Percentiles rank a stretch among this genome's conserved stretches.
phyloP scores from a whole-genome alignment of 306 rosid genomes.

The Vigna radiata region DNA sequence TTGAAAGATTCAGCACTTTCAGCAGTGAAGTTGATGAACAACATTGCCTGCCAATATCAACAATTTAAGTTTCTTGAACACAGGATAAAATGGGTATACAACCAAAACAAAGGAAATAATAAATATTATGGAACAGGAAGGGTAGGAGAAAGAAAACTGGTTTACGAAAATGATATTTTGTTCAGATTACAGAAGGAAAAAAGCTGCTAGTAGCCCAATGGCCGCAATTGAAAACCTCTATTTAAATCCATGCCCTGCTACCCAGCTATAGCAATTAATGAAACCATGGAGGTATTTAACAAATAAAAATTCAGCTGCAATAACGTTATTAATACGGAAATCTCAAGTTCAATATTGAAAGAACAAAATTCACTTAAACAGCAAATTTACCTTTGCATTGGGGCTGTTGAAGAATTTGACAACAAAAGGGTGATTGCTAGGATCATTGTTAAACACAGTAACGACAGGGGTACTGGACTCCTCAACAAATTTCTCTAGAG shows the following conservation, averaged over 20 bases:
- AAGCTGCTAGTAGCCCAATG: neutral
- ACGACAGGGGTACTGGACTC: conserved; percentile 66
- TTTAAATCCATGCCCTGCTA: neutral
- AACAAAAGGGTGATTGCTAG: conserved; percentile 72
- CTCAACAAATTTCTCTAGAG: conserved; percentile 77
- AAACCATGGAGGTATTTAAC: conserved; percentile 14
- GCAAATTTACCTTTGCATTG: conserved; percentile 66
- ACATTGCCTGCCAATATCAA: conserved; percentile 72
- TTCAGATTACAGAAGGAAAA: neutral
- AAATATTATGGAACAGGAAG: neutral
- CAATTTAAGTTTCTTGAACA: conserved; percentile 33
- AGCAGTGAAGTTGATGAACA: conserved; percentile 77
- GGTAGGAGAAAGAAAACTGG: neutral
- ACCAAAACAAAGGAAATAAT: neutral
- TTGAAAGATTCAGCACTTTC: conserved; percentile 68
- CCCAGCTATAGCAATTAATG: neutral
- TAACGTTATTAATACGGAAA: neutral
- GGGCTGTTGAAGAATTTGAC: conserved; percentile 64
- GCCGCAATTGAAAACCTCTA: neutral
- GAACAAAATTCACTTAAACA: conserved; percentile 14
- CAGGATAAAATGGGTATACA: neutral
- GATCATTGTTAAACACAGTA: conserved; percentile 75
- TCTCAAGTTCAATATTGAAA: neutral
- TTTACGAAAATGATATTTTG: neutral
- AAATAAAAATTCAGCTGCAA: conserved; percentile 61